A percentile compares a stretch with the other conserved stretches of the same genome.
phyloP scores from a whole-genome alignment of 2,329 filamentous ascomycete species.

The Paecilomyces dactylethromorphus region DNA sequence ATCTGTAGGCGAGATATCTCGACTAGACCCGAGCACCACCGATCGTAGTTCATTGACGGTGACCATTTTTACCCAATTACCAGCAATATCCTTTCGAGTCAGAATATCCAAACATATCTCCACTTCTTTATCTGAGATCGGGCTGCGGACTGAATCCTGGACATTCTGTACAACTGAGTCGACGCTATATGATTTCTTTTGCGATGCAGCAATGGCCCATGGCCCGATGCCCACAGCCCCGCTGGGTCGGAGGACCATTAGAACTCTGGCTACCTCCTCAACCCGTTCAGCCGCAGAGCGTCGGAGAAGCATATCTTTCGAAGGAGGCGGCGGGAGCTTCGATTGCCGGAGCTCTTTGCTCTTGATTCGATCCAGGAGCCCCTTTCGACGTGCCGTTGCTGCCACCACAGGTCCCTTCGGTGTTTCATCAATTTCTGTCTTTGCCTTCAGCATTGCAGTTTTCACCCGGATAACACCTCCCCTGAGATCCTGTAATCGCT shows the following conservation, averaged over 20 bases:
- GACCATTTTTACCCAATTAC: slow-evolving; percentile 44
- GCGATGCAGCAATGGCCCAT: slow-evolving; percentile 27
- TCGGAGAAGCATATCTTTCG: slow-evolving; percentile 53
- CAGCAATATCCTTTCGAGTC: slow-evolving; percentile 40
- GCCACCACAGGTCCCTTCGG: slow-evolving; percentile 19
- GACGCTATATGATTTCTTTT: slow-evolving; percentile 61
- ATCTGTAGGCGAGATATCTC: slow-evolving; percentile 28
- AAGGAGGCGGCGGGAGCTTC: slow-evolving; percentile 39
- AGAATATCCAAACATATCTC: slow-evolving; percentile 43
- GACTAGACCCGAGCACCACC: slow-evolving; percentile 40
- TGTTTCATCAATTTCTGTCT: slow-evolving; percentile 11
- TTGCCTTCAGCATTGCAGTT: slow-evolving; percentile 21
- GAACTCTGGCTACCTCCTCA: slow-evolving; percentile 60
- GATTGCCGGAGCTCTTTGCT: slow-evolving; percentile 55
- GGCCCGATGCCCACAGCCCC: slow-evolving; percentile 24
- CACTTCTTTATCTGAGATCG: slow-evolving; percentile 44
- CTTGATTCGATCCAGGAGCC: slow-evolving; percentile 69
- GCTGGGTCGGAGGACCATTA: slow-evolving; percentile 53
- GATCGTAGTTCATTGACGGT: slow-evolving; percentile 39
- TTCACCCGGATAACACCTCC: slow-evolving; percentile 31
- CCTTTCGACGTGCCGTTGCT: slow-evolving; percentile 43
- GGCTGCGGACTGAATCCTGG: slow-evolving; percentile 55
- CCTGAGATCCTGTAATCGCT: slow-evolving; percentile 34
- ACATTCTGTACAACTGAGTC: slow-evolving; percentile 57
- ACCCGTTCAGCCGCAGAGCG: slow-evolving; percentile 61